A percentile compares a stretch with the other conserved stretches of the same genome.
phyloP scores from a whole-genome alignment of 2,329 filamentous ascomycete genomes.

The Fusarium agapanthi region DNA sequence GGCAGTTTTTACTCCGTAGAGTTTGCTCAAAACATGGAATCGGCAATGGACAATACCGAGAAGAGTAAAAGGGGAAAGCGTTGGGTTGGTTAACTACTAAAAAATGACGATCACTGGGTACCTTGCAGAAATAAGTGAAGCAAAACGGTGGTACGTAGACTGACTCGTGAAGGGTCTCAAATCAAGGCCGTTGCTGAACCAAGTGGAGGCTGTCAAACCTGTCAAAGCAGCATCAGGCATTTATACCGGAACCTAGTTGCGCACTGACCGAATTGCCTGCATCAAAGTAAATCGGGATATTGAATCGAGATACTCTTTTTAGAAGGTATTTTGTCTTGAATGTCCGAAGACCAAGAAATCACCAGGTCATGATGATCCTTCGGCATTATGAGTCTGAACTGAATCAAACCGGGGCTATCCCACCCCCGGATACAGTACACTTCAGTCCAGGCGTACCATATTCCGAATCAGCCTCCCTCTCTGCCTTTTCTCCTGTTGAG shows the following conservation, averaged over 20 bases:
- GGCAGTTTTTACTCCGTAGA: neutral
- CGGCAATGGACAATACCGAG: neutral
- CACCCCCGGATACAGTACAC: neutral
- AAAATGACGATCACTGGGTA: neutral
- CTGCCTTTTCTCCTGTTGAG: constrained; percentile 27
- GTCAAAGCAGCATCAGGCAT: neutral
- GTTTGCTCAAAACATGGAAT: constrained; percentile 26
- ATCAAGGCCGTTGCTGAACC: neutral
- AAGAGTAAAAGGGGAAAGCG: neutral
- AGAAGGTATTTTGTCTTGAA: neutral
- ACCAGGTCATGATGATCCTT: neutral
- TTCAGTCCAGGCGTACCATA: neutral
- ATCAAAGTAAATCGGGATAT: neutral
- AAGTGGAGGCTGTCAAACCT: constrained; percentile 8
- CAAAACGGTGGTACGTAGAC: neutral
- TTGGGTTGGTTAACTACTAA: neutral
- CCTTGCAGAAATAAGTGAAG: neutral
- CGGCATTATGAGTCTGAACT: neutral
- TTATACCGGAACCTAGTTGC: neutral
- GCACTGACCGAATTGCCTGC: neutral
- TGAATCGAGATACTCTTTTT: neutral
- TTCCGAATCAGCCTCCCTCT: constrained; percentile 1
- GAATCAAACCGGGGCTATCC: neutral
- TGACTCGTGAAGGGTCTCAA: neutral
- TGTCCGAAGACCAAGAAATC: neutral